phyloP scores from a whole-genome alignment of 148 eudicot genomes.

The Bassia scoparia region DNA sequence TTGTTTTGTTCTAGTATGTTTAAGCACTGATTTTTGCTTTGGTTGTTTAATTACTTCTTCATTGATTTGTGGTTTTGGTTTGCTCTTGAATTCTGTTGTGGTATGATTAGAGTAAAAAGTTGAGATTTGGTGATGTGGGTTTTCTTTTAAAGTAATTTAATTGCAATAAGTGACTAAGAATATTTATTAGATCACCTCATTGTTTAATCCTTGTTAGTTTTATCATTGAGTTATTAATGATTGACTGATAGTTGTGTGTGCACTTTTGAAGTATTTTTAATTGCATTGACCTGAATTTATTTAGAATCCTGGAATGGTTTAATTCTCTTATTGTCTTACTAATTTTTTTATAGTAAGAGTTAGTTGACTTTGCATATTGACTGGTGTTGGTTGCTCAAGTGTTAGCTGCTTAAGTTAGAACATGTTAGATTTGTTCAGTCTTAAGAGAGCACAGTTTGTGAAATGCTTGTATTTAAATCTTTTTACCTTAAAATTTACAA shows the following conservation, averaged over 20 bases:
- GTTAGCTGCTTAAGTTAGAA: constrained; percentile 1
- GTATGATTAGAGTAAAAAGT: no score
- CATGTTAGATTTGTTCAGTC: background rate
- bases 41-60: no score
- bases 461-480: background rate
- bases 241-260: no score
- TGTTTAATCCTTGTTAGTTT: background rate
- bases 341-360: background rate
- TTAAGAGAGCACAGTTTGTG: background rate
- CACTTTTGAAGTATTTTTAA: no score
- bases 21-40: no score
- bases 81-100: no score
- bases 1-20: no score
- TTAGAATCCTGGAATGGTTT: no score
- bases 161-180: background rate
- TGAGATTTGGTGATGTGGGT: background rate
- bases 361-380: background rate
- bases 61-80: no score
- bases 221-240: no score
- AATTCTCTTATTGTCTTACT: background rate
- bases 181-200: background rate
- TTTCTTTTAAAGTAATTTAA: background rate
- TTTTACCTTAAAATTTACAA: background rate
- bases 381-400: background rate
- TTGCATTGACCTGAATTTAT: no score